Base-by-base conservation (phyloP, 495 filamentous ascomycete genomes). In the Cercophora scortea region DNA sequence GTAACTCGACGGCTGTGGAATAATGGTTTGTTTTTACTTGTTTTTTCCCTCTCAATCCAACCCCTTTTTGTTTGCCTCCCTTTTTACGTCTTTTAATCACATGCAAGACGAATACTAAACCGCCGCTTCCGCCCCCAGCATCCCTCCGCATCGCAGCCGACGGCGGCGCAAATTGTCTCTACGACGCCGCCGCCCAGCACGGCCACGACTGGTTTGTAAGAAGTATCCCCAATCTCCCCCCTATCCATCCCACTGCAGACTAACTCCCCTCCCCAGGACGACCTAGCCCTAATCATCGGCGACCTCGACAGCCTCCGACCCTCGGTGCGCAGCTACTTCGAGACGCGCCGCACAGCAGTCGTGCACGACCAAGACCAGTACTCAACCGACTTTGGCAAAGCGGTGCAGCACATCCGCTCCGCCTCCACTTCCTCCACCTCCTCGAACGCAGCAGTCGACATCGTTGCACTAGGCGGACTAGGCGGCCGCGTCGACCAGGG, bases 401-500 rank as follows among this genome's bases (percentile, higher is more conserved):
- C 84, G 45, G 79, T 95, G 45, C 63, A 67, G 33, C 57, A 72
- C 54, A 61, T 77, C 52, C 68, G 73, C 25, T 51, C 50, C 1
- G 38, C 47, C 5, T 49, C 18, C 34, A 9, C 17, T 39, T 32
- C 2, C 39, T 38, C 18, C 19, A 40, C 16, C 48, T 13, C 18
- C 13, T 11, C 41, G 41, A 16, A 11, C 45, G 63, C 15, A 58
- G 60, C 63, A 16, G 53, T 60, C 33, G 69, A 78, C 54, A 73
- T 93, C 45, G 72, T 93, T 33, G 80, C 87, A 32, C 63, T 92
- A n/a, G 92, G 92, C 18, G 85, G 89, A 13, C 77, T 97, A 1
- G 88, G 86, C 17, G 94, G 94, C 3, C 81, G 93, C 32, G 87
- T 95, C 7, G 93, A 98, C 65, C 94, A 97, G 56, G 91, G 84